Evolutionary conservation across 2,329 filamentous ascomycete genomes (phyloP).

Genomic region (Microdochium trichocladiopsis): DNA sequence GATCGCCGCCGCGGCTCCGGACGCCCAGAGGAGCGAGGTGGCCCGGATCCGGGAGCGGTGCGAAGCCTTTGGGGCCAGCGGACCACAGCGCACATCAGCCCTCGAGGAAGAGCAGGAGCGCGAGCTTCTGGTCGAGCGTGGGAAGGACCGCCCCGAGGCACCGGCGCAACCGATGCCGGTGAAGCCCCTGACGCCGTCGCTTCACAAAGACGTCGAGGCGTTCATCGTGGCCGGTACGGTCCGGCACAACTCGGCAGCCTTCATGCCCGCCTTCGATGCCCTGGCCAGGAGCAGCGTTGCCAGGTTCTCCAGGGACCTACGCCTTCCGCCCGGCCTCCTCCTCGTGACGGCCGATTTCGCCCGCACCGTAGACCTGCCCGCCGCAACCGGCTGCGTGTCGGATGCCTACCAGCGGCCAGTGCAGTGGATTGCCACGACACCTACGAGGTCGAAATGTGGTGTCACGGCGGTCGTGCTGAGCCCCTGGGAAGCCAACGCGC

Average conservation of each 20-base stretch:
- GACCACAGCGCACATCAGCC: conserved; percentile 22
- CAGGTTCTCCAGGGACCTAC: not conserved
- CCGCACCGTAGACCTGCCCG: conserved; percentile 27
- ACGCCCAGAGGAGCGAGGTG: too few relatives aligned
- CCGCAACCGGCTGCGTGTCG: conserved; percentile 4
- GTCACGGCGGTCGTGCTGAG: conserved; percentile 57
- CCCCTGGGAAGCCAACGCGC: conserved; percentile 49
- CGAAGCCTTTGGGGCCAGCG: too few relatives aligned
- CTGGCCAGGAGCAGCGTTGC: conserved; percentile 33
- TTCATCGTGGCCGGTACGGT: conserved; percentile 32
- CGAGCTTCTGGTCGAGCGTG: conserved; percentile 57
- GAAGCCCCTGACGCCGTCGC: conserved; percentile 26
- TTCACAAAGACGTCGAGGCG: conserved; percentile 32
- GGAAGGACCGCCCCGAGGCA: conserved; percentile 54
- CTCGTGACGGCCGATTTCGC: conserved; percentile 37
- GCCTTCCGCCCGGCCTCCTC: too few relatives aligned
- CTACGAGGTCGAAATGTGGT: too few relatives aligned
- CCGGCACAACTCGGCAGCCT: conserved; percentile 20
- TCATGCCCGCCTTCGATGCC: conserved; percentile 35
- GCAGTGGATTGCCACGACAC: conserved; percentile 42
- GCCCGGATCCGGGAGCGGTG: too few relatives aligned
- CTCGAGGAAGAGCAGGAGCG: conserved; percentile 63
- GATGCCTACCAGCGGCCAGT: conserved; percentile 46
- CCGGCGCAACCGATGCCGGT: conserved; percentile 37
- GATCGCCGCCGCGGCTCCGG: too few relatives aligned